Evolutionary conservation across 495 filamentous ascomycete genomes (phyloP).

Genomic region (Aspergillus asperescens): DNA sequence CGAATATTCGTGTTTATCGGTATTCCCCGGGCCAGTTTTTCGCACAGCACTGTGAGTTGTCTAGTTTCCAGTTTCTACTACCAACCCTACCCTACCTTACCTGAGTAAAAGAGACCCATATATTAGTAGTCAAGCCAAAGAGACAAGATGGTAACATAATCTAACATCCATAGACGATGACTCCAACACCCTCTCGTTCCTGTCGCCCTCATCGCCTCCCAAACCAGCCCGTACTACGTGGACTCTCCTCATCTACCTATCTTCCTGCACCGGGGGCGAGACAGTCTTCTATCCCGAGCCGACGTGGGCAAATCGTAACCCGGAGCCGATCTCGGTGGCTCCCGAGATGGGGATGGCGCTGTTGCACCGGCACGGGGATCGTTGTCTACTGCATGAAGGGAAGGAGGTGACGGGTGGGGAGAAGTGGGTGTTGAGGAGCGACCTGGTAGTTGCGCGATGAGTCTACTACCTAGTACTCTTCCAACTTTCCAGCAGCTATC

Average conservation of each 20-base stretch:
- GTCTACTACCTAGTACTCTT: background rate
- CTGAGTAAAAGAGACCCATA: background rate
- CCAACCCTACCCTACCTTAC: background rate
- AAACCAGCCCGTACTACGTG: slow-evolving; percentile 73
- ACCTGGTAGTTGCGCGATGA: slow-evolving; percentile 67
- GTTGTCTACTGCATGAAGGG: slow-evolving; percentile 88
- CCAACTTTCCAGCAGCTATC: background rate
- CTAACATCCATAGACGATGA: slow-evolving; percentile 73
- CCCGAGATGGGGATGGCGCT: slow-evolving; percentile 78
- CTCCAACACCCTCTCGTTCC: slow-evolving; percentile 59
- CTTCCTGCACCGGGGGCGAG: slow-evolving; percentile 74
- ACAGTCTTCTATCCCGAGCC: slow-evolving; percentile 85
- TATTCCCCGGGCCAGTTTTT: slow-evolving; percentile 86
- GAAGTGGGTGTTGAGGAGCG: slow-evolving; percentile 90
- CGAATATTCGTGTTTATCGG: slow-evolving; percentile 88
- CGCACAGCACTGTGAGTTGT: slow-evolving; percentile 71
- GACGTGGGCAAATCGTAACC: slow-evolving; percentile 46
- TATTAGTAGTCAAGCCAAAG: background rate
- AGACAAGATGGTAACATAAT: slow-evolving; percentile 6
- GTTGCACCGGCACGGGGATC: slow-evolving; percentile 82
- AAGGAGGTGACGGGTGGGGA: slow-evolving; percentile 72
- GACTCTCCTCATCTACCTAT: slow-evolving; percentile 88
- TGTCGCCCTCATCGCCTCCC: slow-evolving; percentile 28
- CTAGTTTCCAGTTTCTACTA: background rate
- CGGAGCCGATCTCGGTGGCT: slow-evolving; percentile 59